phyloP scores from a whole-genome alignment of 2,329 filamentous ascomycete genomes.

The Alternaria longipes region DNA sequence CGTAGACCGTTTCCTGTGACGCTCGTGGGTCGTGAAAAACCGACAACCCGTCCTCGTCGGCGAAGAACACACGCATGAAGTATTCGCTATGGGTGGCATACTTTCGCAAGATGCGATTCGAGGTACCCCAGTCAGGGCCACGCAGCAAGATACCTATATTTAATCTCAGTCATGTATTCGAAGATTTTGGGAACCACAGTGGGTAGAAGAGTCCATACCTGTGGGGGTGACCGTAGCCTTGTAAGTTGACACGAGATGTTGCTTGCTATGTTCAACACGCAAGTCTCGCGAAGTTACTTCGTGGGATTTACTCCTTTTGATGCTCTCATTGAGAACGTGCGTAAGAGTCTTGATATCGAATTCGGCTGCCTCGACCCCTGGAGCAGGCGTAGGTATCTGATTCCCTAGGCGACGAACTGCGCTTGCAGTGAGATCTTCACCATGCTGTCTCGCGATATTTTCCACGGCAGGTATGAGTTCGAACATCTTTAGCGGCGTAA shows the following conservation, averaged over 20 bases:
- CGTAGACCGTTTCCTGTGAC: slow-evolving; percentile 39
- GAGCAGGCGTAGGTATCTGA: slow-evolving; percentile 44
- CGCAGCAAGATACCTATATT: slow-evolving; percentile 48
- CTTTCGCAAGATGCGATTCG: slow-evolving; percentile 50
- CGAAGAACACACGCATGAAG: slow-evolving; percentile 70
- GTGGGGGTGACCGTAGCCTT: slow-evolving; percentile 62
- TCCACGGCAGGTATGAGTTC: slow-evolving; percentile 32
- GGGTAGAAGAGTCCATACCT: slow-evolving; percentile 28
- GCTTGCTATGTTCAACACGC: slow-evolving; percentile 60
- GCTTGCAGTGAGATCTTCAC: slow-evolving; percentile 69
- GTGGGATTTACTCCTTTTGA: slow-evolving; percentile 25
- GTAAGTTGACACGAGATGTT: slow-evolving; percentile 58
- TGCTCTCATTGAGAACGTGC: slow-evolving; percentile 18
- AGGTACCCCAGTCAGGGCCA: slow-evolving; percentile 66
- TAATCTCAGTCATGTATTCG: background rate
- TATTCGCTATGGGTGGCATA: slow-evolving; percentile 35
- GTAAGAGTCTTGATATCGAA: slow-evolving; percentile 19
- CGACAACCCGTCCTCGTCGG: slow-evolving; percentile 75
- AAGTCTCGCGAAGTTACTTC: slow-evolving; percentile 66
- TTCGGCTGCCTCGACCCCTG: slow-evolving; percentile 16
- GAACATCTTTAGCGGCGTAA: slow-evolving; percentile 27
- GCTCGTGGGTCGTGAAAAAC: slow-evolving; percentile 64
- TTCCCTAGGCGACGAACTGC: slow-evolving; percentile 74
- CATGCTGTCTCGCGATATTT: slow-evolving; percentile 48
- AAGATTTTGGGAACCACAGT: background rate